A percentile compares a stretch with the other conserved stretches of the same genome.
These are phyloP conservation scores for Parietichytrium sp. DNA, from an alignment of 108 stramenopile genomes.

Conservation along the genomic window DNA sequence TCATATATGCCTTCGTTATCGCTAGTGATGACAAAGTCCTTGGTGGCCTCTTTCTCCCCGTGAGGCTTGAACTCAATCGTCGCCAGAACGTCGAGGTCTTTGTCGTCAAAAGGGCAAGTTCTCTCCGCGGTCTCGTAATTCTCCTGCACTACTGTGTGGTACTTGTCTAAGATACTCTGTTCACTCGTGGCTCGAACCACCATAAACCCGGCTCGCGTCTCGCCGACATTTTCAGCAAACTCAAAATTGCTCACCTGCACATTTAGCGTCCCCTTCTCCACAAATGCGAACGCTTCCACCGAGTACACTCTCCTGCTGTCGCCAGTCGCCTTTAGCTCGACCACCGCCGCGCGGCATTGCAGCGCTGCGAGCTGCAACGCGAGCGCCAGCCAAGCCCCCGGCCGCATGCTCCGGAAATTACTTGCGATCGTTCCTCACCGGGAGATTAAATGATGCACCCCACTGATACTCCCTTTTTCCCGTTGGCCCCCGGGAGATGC, in stretches of 20 bases:
- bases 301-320: constrained; percentile 52
- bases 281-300: constrained; percentile 80
- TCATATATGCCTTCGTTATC: constrained; percentile 85
- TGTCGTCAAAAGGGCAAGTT: neutral
- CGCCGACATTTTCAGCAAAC: neutral
- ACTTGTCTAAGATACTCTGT: neutral
- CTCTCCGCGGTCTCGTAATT: neutral
- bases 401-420: too few species aligned
- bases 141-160: constrained; percentile 12
- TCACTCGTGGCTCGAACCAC: constrained; percentile 47
- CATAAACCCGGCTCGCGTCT: neutral
- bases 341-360: too few species aligned
- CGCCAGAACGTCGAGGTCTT: neutral
- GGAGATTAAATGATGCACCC: too few species aligned
- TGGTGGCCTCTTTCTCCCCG: neutral
- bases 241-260: constrained; percentile 63
- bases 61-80: constrained; percentile 23
- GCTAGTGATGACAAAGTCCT: constrained; percentile 44
- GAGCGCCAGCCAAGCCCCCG: too few species aligned
- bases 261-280: constrained; percentile 70
- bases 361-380: too few species aligned
- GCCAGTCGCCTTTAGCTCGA: neutral
- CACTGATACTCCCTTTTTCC: too few species aligned
- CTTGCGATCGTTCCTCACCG: too few species aligned
- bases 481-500: too few species aligned